phyloP scores from a whole-genome alignment of 2,329 filamentous ascomycete species.

The Fusarium metavorans region DNA sequence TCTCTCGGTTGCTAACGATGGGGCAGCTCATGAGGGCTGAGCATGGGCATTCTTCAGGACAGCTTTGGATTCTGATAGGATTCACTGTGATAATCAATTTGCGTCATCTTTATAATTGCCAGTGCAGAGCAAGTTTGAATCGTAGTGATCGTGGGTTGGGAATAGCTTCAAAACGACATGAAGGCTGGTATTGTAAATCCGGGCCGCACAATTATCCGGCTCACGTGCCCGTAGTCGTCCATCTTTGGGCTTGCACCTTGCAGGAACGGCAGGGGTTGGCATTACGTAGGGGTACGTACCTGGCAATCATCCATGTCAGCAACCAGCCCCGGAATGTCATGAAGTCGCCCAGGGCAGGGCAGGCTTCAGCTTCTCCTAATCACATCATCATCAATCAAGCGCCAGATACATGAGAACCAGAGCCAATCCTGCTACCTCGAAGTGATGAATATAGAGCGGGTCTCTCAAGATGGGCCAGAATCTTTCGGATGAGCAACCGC shows the following conservation, averaged over 20 bases:
- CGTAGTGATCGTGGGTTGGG: not conserved
- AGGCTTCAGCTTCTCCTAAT: slow-evolving; percentile 22
- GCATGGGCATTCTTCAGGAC: not conserved
- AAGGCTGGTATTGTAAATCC: not conserved
- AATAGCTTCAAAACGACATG: not conserved
- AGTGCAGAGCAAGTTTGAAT: not conserved
- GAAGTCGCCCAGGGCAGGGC: slow-evolving; percentile 33
- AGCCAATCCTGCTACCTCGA: not conserved
- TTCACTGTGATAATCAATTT: not conserved
- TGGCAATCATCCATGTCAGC: slow-evolving; percentile 30
- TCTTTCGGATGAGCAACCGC: slow-evolving; percentile 60
- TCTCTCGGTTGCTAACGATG: not conserved
- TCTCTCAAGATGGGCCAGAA: slow-evolving; percentile 63
- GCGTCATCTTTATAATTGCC: not conserved
- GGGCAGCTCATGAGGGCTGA: not conserved
- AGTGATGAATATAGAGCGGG: slow-evolving; percentile 40
- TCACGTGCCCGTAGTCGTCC: not conserved
- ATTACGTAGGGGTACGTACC: slow-evolving; percentile 43
- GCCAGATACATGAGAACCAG: not conserved
- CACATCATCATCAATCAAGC: slow-evolving; percentile 26
- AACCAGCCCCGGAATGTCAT: slow-evolving; percentile 39
- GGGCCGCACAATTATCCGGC: not conserved
- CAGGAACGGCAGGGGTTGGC: slow-evolving; percentile 3
- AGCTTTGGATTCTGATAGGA: not conserved
- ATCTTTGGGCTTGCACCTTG: slow-evolving; percentile 7